These are phyloP conservation scores for Chenopodium suecicum DNA, from an alignment of 148 eudicot genomes.

Conservation along the genomic window DNA sequence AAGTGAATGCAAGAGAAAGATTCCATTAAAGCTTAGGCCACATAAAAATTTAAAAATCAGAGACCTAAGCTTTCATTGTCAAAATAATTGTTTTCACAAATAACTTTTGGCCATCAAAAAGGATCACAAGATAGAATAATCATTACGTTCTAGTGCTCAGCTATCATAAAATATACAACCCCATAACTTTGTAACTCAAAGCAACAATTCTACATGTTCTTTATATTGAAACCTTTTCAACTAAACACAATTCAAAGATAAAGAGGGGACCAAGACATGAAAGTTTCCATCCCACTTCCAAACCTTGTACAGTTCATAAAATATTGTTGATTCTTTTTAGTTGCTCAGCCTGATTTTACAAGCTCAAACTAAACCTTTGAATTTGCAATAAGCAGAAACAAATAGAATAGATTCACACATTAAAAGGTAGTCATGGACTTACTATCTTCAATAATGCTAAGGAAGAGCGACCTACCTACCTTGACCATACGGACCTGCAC, in stretches of 20 bases:
- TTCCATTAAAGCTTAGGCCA: neutral
- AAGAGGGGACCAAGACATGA: neutral
- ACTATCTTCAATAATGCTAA: constrained; percentile 31
- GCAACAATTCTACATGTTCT: neutral
- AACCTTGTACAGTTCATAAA: neutral
- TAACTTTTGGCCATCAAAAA: neutral
- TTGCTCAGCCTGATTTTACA: constrained; percentile 1
- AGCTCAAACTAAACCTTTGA: neutral
- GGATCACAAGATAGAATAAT: neutral
- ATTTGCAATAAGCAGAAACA: neutral
- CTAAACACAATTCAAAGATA: neutral
- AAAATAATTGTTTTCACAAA: neutral
- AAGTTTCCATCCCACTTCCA: neutral
- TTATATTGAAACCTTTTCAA: neutral
- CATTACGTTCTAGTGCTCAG: neutral
- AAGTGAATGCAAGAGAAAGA: neutral
- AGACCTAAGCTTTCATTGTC: neutral
- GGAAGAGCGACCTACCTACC: constrained; percentile 57
- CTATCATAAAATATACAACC: neutral
- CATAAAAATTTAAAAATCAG: neutral
- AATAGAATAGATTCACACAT: neutral
- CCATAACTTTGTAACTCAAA: neutral
- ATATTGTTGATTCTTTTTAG: neutral
- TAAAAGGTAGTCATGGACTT: constrained; percentile 26
- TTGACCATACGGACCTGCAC: constrained; percentile 95